Conservation (phyloP, 257 asterid genomes). For the Scutellaria galericulata region DNA sequence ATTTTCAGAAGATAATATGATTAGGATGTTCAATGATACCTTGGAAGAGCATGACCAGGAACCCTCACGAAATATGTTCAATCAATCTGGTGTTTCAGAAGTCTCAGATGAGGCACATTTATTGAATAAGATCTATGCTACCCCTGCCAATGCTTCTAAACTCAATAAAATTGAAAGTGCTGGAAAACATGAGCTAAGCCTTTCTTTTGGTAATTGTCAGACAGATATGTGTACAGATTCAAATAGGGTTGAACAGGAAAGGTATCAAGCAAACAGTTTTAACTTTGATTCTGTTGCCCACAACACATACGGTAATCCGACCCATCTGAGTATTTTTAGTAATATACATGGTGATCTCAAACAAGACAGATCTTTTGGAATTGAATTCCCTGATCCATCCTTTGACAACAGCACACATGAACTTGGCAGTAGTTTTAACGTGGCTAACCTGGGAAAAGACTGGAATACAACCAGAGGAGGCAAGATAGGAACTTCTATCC, state of each 20-base stretch:
- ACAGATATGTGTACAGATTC: slow-evolving; percentile 42
- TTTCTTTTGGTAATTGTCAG: slow-evolving; percentile 54
- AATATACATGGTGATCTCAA: slow-evolving; percentile 42
- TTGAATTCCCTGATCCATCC: slow-evolving; percentile 50
- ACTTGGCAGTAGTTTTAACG: slow-evolving; percentile 45
- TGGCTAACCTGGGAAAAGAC: slow-evolving; percentile 39
- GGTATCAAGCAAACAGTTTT: slow-evolving; percentile 44
- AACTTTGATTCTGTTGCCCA: slow-evolving; percentile 43
- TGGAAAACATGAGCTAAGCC: slow-evolving; percentile 60
- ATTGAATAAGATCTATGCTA: slow-evolving; percentile 38
- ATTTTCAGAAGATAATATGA: slow-evolving; percentile 44
- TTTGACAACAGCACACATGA: slow-evolving; percentile 44
- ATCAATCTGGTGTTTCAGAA: slow-evolving; percentile 43
- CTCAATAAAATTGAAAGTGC: slow-evolving; percentile 39
- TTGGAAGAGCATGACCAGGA: slow-evolving; percentile 45
- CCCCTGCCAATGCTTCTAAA: slow-evolving; percentile 45
- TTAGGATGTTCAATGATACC: slow-evolving; percentile 39
- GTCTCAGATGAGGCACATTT: slow-evolving; percentile 43
- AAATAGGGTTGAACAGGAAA: slow-evolving; percentile 43
- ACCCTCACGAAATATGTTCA: slow-evolving; percentile 40
- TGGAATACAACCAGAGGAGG: slow-evolving; percentile 52
- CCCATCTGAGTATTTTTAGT: slow-evolving; percentile 33
- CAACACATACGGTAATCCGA: slow-evolving; percentile 44
- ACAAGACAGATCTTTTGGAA: slow-evolving; percentile 50
- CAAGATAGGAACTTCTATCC: slow-evolving; percentile 50